A percentile compares a stretch with the other conserved stretches of the same genome.
These are phyloP conservation scores for Austropuccinia psidii DNA, from an alignment of 1,284 basidiomycete species.

Conservation along the genomic window DNA sequence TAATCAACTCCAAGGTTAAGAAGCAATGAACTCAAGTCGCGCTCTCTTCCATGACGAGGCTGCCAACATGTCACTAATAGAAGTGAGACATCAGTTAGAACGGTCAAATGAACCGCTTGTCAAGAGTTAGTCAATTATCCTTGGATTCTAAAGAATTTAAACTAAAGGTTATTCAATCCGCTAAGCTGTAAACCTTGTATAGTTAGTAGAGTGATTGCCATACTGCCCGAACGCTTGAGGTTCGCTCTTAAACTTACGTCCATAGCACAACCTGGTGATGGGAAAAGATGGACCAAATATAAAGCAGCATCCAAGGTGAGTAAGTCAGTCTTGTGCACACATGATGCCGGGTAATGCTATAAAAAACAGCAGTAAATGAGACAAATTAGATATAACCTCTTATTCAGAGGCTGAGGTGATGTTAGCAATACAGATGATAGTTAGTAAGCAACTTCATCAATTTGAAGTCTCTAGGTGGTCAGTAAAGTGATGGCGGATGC, in stretches of 20 bases:
- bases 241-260: too few relatives aligned
- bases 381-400: constrained; percentile 21
- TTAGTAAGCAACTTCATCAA: constrained; percentile 8
- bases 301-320: background rate
- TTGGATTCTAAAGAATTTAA: background rate
- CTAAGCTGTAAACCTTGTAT: too few relatives aligned
- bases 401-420: background rate
- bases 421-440: constrained; percentile 12
- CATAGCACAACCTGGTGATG: too few relatives aligned
- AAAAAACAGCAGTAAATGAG: background rate
- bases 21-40: background rate
- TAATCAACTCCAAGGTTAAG: background rate
- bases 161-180: too few relatives aligned
- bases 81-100: background rate
- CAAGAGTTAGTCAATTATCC: background rate
- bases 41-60: constrained; percentile 1
- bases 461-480: constrained; percentile 8
- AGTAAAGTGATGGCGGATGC: constrained; percentile 21
- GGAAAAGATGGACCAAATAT: background rate
- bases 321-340: background rate
- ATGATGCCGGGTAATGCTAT: constrained; percentile 17
- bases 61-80: background rate
- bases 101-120: background rate
- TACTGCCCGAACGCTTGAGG: too few relatives aligned
- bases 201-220: too few relatives aligned